A percentile compares a stretch with the other conserved stretches of the same genome.
phyloP scores from a whole-genome alignment of 441 rosid genomes.

The Erodium moschatum region DNA sequence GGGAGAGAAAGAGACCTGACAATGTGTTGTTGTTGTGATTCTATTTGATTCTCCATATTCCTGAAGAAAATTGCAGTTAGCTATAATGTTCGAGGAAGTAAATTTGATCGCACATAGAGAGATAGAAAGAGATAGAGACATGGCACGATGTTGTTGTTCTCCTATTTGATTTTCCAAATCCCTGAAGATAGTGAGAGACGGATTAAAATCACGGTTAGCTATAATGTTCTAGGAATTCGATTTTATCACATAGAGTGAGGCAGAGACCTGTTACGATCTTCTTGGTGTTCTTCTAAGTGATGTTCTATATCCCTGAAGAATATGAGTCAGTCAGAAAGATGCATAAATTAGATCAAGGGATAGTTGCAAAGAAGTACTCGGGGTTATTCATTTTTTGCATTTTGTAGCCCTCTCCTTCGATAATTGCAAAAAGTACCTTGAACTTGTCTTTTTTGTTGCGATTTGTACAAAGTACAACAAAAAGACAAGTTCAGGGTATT shows the following conservation, averaged over 20 bases:
- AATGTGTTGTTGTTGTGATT: background rate
- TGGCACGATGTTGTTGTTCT: background rate
- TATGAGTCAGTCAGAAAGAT: too few species aligned
- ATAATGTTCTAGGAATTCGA: background rate
- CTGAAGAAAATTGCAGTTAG: background rate
- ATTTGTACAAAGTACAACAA: too few species aligned
- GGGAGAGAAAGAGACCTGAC: conserved; percentile 3
- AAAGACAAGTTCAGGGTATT: too few species aligned
- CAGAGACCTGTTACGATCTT: background rate
- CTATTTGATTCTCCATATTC: background rate
- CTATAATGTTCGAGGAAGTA: background rate
- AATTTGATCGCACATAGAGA: background rate
- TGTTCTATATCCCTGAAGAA: background rate
- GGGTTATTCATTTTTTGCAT: too few species aligned
- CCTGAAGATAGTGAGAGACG: background rate
- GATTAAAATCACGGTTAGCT: background rate
- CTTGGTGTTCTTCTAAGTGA: background rate
- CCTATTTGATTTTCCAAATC: conserved; percentile 6
- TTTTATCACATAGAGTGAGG: background rate
- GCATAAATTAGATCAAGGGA: too few species aligned
- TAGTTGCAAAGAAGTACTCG: too few species aligned
- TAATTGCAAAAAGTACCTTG: too few species aligned
- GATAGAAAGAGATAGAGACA: background rate
- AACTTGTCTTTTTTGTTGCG: too few species aligned
- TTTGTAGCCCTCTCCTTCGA: too few species aligned